Evolutionary conservation across 805 yeast species (phyloP), one percentile per base, ranked within the genome.

Genomic region (Hanseniaspora mollemarum): DNA sequence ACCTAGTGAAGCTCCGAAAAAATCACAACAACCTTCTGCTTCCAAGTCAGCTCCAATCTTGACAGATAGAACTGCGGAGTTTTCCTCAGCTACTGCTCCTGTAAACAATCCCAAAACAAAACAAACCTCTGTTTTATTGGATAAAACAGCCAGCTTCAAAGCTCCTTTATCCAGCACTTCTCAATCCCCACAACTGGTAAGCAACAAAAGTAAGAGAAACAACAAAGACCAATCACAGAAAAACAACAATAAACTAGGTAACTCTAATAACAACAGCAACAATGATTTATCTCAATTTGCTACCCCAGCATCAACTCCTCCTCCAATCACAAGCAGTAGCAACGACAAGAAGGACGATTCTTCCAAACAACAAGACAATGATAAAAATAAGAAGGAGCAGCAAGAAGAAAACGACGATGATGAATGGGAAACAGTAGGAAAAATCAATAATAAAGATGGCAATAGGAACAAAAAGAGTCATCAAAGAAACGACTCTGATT

Each of bases 361-460:
- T 13, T 37, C 50, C 8, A 39, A 46, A 9, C 26, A 37, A 18
- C 16, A 22, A 22, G 50, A 46, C 3, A 32, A 29, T 22, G 32
- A n/a, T 36, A 46, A 46, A n/a, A 28, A 38, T 6, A 38, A 38
- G 15, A 46, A 26, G 18, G 29, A 31, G 16, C 37, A 46, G 21
- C 37, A 29, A 4, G 46, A 9, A 9, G 40, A 10, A 6, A 41
- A 44, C 13, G 49, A 46, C 10, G 50, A 46, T 46, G 43, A 39
- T n/a, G 39, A 39, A 36, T 46, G 50, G 50, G 42, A 28, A 15
- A 26, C 26, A 9, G 51, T 51, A 10, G 36, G 25, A 43, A 45
- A 51, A 41, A 39, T 18, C 21, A 56, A 59, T 46, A 57, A 59
- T 53, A 60, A 55, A 52, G 48, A 56, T 39, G 57, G 58, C 44